These are phyloP conservation scores for Populus davidiana DNA, from an alignment of 345 rosid species.

Conservation along the genomic window DNA sequence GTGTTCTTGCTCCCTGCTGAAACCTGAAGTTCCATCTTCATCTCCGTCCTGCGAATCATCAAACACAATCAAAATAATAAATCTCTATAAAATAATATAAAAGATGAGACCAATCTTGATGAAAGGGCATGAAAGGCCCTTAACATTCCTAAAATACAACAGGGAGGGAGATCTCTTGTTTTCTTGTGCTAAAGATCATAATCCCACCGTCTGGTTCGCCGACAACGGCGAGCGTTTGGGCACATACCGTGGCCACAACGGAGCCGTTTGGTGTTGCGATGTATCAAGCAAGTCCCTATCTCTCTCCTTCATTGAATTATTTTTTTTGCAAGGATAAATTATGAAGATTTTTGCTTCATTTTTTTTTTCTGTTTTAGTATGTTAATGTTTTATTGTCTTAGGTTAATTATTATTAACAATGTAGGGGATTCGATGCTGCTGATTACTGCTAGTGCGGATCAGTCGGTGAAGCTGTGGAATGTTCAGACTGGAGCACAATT, in stretches of 20 bases:
- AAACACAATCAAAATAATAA: neutral
- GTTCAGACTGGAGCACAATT: slow-evolving; percentile 67
- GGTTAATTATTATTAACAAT: neutral
- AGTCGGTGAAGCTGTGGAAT: slow-evolving; percentile 84
- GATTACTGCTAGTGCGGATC: slow-evolving; percentile 93
- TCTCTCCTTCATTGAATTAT: neutral
- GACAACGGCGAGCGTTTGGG: slow-evolving; percentile 95
- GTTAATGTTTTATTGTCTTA: neutral
- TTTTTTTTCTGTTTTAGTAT: neutral
- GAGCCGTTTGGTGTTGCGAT: slow-evolving; percentile 96
- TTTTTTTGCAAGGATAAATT: neutral
- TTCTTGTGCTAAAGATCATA: slow-evolving; percentile 96
- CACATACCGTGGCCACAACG: slow-evolving; percentile 96
- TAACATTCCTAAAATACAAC: slow-evolving; percentile 84
- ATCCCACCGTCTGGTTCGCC: slow-evolving; percentile 93
- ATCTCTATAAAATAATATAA: neutral
- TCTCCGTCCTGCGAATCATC: neutral
- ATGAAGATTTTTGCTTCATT: neutral
- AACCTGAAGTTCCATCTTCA: neutral
- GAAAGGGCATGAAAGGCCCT: slow-evolving; percentile 98
- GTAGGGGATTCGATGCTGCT: slow-evolving; percentile 70
- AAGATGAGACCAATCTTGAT: slow-evolving; percentile 89
- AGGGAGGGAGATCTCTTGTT: slow-evolving; percentile 88
- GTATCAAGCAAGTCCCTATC: slow-evolving; percentile 51
- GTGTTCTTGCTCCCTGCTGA: neutral